Conservation (phyloP, 2,329 filamentous ascomycete genomes). For the Cladosporium phlei region DNA sequence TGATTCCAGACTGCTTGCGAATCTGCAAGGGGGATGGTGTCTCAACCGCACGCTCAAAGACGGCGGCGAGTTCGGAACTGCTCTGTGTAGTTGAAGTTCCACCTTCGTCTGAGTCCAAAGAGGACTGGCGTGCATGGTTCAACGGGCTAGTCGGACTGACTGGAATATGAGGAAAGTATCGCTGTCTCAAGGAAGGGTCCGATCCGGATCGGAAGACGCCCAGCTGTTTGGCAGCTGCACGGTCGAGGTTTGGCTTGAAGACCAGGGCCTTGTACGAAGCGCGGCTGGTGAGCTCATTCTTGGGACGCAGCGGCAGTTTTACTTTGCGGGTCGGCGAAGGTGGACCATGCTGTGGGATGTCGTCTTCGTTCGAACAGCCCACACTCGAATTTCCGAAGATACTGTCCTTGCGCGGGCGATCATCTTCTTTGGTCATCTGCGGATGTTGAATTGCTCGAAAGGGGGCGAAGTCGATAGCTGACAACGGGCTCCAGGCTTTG, state of each 20-base stretch:
- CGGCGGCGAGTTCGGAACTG: background rate
- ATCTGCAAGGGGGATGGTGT: background rate
- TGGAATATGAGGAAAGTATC: slow-evolving; percentile 1
- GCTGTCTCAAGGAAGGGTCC: background rate
- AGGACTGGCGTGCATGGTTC: background rate
- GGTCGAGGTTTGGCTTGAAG: slow-evolving; percentile 6
- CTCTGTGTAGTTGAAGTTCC: background rate
- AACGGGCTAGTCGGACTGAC: background rate
- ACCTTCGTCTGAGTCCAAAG: background rate
- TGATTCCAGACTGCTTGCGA: slow-evolving; percentile 9
- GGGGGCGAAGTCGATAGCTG: no score
- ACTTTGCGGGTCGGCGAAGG: slow-evolving; percentile 1
- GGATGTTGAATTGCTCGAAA: no score
- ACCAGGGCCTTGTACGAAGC: background rate
- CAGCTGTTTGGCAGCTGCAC: slow-evolving; percentile 1
- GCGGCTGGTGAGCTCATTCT: background rate
- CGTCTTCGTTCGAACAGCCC: no score
- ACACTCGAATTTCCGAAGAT: background rate
- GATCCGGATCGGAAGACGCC: slow-evolving; percentile 1
- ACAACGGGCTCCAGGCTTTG: no score
- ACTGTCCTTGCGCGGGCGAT: background rate
- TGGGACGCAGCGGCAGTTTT: slow-evolving; percentile 3
- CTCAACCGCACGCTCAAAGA: slow-evolving; percentile 1
- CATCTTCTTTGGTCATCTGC: background rate
- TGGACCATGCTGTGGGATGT: background rate